phyloP scores from a whole-genome alignment of 106 monocot genomes.

The Dioscorea alata region DNA sequence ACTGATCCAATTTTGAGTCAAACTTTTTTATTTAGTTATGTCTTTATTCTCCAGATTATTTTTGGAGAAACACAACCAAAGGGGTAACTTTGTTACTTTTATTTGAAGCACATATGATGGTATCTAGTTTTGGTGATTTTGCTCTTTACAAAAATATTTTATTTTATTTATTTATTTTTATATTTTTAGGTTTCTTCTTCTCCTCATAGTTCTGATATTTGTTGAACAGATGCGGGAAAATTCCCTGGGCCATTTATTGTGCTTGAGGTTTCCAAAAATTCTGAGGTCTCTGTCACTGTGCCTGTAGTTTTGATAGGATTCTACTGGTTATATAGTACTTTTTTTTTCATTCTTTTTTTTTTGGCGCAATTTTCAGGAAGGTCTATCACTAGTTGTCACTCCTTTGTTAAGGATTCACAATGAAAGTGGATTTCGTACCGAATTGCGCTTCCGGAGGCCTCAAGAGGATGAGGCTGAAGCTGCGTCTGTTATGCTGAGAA shows the following conservation, averaged over 20 bases:
- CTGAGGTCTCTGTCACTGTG: conserved; percentile 47
- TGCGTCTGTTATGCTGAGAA: conserved; percentile 43
- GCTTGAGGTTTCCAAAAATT: conserved; percentile 45
- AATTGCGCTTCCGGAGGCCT: conserved; percentile 51
- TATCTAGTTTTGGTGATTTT: too few species aligned
- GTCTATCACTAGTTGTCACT: conserved; percentile 52
- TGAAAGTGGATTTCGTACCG: conserved; percentile 62
- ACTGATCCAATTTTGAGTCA: neutral
- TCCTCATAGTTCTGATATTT: neutral
- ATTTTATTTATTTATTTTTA: neutral
- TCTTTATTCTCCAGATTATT: too few species aligned
- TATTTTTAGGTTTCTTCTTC: neutral
- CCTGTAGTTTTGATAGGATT: neutral
- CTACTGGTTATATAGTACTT: neutral
- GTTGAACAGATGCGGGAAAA: conserved; percentile 55
- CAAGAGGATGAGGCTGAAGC: conserved; percentile 39
- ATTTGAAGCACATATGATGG: too few species aligned
- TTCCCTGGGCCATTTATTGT: conserved; percentile 80
- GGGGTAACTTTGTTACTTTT: too few species aligned
- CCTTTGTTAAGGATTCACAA: conserved; percentile 71
- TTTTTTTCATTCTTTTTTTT: neutral
- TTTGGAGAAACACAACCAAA: too few species aligned
- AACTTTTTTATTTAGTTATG: too few species aligned
- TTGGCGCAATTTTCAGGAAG: conserved; percentile 43
- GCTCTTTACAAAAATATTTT: too few species aligned